Conservation (phyloP, 306 rosid genomes). For the Trichosanthes cucumerina region DNA sequence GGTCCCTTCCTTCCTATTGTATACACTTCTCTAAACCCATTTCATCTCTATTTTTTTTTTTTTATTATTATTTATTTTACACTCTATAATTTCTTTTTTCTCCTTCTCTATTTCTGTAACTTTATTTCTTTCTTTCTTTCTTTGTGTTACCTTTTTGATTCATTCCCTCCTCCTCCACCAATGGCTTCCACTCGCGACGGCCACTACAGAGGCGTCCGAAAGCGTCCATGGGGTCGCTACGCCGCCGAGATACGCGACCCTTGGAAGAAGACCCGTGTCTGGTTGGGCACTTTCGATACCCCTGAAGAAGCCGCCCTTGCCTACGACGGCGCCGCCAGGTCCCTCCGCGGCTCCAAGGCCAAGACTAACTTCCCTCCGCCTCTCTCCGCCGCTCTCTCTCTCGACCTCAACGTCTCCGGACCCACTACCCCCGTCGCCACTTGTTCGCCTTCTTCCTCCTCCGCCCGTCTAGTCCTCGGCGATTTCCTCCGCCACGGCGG, state of each 20-base stretch:
- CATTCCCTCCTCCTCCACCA: too few relatives aligned
- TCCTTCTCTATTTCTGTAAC: neutral
- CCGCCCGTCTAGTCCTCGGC: slow-evolving; percentile 36
- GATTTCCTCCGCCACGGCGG: slow-evolving; percentile 56
- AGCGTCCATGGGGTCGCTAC: slow-evolving; percentile 98
- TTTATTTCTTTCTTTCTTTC: too few relatives aligned
- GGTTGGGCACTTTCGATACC: slow-evolving; percentile 94
- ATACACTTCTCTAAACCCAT: neutral
- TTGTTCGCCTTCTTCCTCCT: slow-evolving; percentile 10
- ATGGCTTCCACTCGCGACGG: slow-evolving; percentile 72
- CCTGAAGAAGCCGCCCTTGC: slow-evolving; percentile 94
- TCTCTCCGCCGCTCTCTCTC: slow-evolving; percentile 19
- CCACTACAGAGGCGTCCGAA: slow-evolving; percentile 81
- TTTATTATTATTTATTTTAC: neutral
- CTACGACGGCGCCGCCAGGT: slow-evolving; percentile 93
- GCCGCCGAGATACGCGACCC: slow-evolving; percentile 98
- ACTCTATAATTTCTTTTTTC: too few relatives aligned
- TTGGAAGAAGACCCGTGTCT: slow-evolving; percentile 91
- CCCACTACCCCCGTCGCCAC: slow-evolving; percentile 1
- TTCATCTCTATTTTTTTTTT: neutral
- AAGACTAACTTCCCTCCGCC: slow-evolving; percentile 74
- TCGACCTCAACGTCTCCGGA: slow-evolving; percentile 2
- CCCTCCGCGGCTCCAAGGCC: slow-evolving; percentile 86
- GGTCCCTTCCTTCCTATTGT: slow-evolving; percentile 35
- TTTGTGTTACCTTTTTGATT: neutral